A percentile compares a stretch with the other conserved stretches of the same genome.
These are phyloP conservation scores for Chrysanthemum lavandulifolium DNA, from an alignment of 129 eudicot genomes.

Conservation along the genomic window DNA sequence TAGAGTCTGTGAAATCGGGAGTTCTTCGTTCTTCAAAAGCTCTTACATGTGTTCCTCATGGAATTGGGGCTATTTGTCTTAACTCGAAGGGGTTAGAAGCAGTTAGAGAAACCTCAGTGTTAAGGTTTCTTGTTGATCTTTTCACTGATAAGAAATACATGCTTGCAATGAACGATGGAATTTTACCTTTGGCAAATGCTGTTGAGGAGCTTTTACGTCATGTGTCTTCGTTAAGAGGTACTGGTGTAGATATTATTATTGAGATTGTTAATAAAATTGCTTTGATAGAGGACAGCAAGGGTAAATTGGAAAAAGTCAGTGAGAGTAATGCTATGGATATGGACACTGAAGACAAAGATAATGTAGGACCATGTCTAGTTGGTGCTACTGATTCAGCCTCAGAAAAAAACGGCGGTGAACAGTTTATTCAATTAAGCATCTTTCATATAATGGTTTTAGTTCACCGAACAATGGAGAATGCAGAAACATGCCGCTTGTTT, in stretches of 20 bases:
- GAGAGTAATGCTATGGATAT: slow-evolving; percentile 65
- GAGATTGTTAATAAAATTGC: slow-evolving; percentile 72
- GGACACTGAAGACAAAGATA: slow-evolving; percentile 75
- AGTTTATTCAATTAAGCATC: slow-evolving; percentile 72
- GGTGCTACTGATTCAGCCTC: slow-evolving; percentile 40
- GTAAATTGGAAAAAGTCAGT: slow-evolving; percentile 40
- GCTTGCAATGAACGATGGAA: slow-evolving; percentile 79
- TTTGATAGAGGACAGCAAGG: slow-evolving; percentile 47
- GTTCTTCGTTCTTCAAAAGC: slow-evolving; percentile 82
- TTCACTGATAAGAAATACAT: slow-evolving; percentile 77
- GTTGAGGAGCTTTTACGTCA: slow-evolving; percentile 97
- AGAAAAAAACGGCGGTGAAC: slow-evolving; percentile 66
- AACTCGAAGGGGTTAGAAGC: slow-evolving; percentile 88
- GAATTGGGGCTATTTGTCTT: slow-evolving; percentile 95
- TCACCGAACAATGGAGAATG: slow-evolving; percentile 94
- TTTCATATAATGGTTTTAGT: slow-evolving; percentile 94
- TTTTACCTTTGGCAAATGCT: slow-evolving; percentile 92
- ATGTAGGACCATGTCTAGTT: slow-evolving; percentile 42
- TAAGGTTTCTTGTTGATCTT: slow-evolving; percentile 69
- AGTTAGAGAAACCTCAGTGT: slow-evolving; percentile 71
- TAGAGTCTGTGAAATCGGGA: slow-evolving; percentile 71
- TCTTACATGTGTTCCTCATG: slow-evolving; percentile 86
- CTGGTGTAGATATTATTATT: slow-evolving; percentile 83
- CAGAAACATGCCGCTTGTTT: slow-evolving; percentile 93
- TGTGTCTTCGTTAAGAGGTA: slow-evolving; percentile 68